Percentiles rank a stretch among this genome's conserved stretches.
phyloP scores from a whole-genome alignment of 768 basidiomycete species.

The Agaricus blazei region DNA sequence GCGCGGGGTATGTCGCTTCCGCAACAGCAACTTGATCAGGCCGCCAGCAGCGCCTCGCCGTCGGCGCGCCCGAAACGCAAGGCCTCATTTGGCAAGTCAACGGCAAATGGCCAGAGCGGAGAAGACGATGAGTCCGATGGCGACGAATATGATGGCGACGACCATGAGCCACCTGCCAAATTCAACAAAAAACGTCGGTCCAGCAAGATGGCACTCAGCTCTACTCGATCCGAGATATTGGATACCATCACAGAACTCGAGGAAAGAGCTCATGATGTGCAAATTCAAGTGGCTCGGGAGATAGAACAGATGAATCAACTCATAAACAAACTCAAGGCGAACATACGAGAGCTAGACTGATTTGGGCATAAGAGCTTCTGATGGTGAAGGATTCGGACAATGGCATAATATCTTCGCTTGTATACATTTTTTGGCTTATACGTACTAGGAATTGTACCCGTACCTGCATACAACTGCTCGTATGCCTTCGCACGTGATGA shows the following conservation, averaged over 20 bases:
- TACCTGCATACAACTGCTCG: neutral
- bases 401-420: slow-evolving; percentile 2
- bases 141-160: slow-evolving; percentile 32
- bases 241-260: slow-evolving; percentile 32
- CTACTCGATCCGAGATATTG: slow-evolving; percentile 24
- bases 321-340: slow-evolving; percentile 23
- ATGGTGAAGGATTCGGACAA: neutral
- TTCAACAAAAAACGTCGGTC: slow-evolving; percentile 27
- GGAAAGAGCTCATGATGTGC: slow-evolving; percentile 28
- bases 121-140: slow-evolving; percentile 29
- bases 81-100: slow-evolving; percentile 16
- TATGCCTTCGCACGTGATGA: slow-evolving; percentile 4
- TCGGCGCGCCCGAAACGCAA: slow-evolving; percentile 23
- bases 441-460: neutral
- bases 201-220: slow-evolving; percentile 24
- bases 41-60: slow-evolving; percentile 1
- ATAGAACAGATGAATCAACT: slow-evolving; percentile 29
- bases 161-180: slow-evolving; percentile 22
- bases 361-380: neutral
- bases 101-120: slow-evolving; percentile 17
- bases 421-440: slow-evolving; percentile 7
- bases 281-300: slow-evolving; percentile 27
- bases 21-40: slow-evolving; percentile 7
- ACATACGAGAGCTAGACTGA: slow-evolving; percentile 27
- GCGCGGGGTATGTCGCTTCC: slow-evolving; percentile 15